Base-by-base conservation (phyloP, 2,329 filamentous ascomycete genomes). In the Cercospora janseana region DNA sequence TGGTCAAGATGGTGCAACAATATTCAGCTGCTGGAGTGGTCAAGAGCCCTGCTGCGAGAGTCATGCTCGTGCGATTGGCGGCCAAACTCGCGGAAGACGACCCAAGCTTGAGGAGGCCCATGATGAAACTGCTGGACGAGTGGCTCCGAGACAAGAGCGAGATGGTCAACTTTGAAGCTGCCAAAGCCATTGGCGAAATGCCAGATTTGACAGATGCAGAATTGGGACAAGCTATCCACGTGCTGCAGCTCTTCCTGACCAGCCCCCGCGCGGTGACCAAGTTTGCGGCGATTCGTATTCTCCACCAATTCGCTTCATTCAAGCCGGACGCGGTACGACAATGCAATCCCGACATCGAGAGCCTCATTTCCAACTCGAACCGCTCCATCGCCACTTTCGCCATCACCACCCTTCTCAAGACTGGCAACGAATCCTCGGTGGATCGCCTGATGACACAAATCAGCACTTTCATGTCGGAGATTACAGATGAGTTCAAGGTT, bases 1-100 rank as follows among this genome's bases (percentile, higher is more conserved):
- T 98, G 63, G 92, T 97, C 54, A 98, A 98, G 80, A 97, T 98
- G 93, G 92, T 98, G n/a, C 93, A 98, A 75, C 93, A 98, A 71
- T 97, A 96, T 69, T 90, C 90, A 45, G 85, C 86, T 46, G 82
- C 90, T 12, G 93, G 93, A 51, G 89, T 89, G 8, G 86, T 97
- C 56, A 97, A 96, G 82, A 96, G 88, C 71, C 90, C 93, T 15
- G 88, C 92, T 53, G 93, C 91, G 26, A 86, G 91, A 51, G 83
- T 98, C 43, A 85, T 98, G 81, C 79, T 98, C 21, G 93, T 98
- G 48, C 82, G 93, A 61, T 75, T 98, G 58, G 93, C 93, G 26
- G 88, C 92, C 32, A 93, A 95, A 76, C 78, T 98, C 56, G 92
- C 92, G 24, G 90, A 95, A 69, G 93, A 98, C 67, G 93, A 98